Base-by-base conservation (phyloP, 495 filamentous ascomycete genomes). In the Aspergillus ostianus region DNA sequence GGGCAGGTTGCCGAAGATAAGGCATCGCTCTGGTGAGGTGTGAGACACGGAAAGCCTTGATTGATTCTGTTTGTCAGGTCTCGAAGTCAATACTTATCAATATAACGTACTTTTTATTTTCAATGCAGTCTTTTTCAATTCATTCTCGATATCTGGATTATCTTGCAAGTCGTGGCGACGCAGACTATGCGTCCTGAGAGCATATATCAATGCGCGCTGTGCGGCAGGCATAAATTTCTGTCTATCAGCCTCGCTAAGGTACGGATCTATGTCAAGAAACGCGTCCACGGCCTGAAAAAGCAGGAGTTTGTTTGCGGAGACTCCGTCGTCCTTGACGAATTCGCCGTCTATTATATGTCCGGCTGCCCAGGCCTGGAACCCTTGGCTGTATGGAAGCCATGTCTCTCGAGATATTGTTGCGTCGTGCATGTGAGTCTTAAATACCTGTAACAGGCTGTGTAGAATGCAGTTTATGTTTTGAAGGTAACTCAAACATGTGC, bases 271-370 rank as follows among this genome's bases (percentile, higher is more conserved):
- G 4, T 72, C 76, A 17, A 82, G 60, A 51, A 78, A 78, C 4
- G 70, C 71, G 65, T 82, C 79, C 18, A 80, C 30, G 1, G 67
- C 68, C 48, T 75, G 70, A 60, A 80, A 80, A 19, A 79, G 49
- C 45, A 78, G 59, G 9, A 74, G 62, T 26, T 80, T 73, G 51
- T 74, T 79, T 4, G 77, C 78, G 27, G 71, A 75, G 17, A 79
- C 58, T 26, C 79, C 79, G 58, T 80, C 74, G 56, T 72, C 80
- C 47, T 76, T 70, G 49, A 70, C 52, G 60, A 61, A 75, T 27
- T 73, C 62, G 5, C 66, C 65, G 48, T 64, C 64, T 18, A 51
- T 53, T 19, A 70, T 63, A 29, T 67, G 56, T 2, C 73, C 77
- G 17, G 65, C 60, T 1, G 66, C 77, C 77, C 76, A 80, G 17